phyloP scores from a whole-genome alignment of 371 early-diverging fungal species.

The Mortierella sp. region DNA sequence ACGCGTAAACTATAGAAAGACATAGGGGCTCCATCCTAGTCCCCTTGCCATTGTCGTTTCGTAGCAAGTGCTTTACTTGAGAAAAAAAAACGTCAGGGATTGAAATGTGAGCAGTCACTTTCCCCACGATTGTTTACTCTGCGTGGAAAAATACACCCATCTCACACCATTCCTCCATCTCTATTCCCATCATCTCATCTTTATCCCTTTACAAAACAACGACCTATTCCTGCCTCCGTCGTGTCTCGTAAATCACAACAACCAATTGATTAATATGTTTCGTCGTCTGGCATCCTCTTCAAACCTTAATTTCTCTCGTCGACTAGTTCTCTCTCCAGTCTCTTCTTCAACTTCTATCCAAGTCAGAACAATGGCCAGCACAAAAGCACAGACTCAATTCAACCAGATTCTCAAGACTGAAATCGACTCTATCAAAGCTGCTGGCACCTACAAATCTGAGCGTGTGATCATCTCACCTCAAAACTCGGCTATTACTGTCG shows the following conservation, averaged over 20 bases:
- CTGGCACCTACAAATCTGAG: conserved; percentile 73
- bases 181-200: background rate
- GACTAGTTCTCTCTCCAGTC: conserved; percentile 17
- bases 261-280: conserved; percentile 16
- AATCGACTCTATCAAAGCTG: conserved; percentile 61
- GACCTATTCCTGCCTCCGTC: background rate
- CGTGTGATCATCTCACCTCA: conserved; percentile 69
- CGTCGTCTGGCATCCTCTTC: conserved; percentile 28
- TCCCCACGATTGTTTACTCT: no score
- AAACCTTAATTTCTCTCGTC: conserved; percentile 22
- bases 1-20: no score
- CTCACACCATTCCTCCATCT: background rate
- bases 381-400: conserved; percentile 50
- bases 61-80: no score
- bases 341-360: conserved; percentile 7
- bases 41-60: no score
- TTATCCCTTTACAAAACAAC: background rate
- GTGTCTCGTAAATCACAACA: background rate
- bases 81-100: no score
- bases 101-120: no score
- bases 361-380: conserved; percentile 40
- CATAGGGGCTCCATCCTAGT: no score
- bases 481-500: conserved; percentile 62
- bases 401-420: conserved; percentile 52
- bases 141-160: background rate